Base-by-base conservation (phyloP, 169 alveolate species). In the Plasmodium ovale region DNA sequence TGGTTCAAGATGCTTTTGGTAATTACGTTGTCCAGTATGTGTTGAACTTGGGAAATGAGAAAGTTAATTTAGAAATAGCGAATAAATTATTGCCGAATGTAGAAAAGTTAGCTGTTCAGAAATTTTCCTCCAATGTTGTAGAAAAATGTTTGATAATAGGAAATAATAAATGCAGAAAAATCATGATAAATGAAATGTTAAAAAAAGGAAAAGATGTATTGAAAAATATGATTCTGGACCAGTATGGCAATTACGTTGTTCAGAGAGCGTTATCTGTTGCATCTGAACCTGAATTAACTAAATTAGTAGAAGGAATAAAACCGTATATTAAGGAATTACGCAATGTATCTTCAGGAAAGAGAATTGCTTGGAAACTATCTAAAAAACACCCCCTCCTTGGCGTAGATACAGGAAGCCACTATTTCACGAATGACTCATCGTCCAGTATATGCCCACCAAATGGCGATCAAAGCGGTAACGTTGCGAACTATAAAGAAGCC, bases 1-100 rank as follows among this genome's bases (percentile, higher is more conserved):
- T 97, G 27, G 97, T 97, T 25, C 95, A 97, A 64, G 98, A 96
- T 87, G 97, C 99, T 29, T 98, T 94, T 92, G 99, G 99, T 14
- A 98, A 98, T 88, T 98, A 98, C 91, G 99, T 98, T 39, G 96
- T 98, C 12, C 98, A 98, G 85, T 95, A 97, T 89, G 96, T 96
- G 9, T 73, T 97, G 51, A 95, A 94, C 42, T 84, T 89, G 74
- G 94, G 93, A 64, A 67, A 89, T 58, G 92, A 92, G 53, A 92
- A 94, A 77, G 92, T 94, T 68, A 95, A 88, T 62, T 42, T 60
- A 23, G 72, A 95, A 84, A 89, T 97, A 31, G 95, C 92, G 47
- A 74, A 92, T 23, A 92, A 94, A 7, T 87, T 98, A 25, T 94
- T 92, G 12, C 96, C 94, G 31, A 89, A 93, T 69, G 88, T 96